A percentile compares a stretch with the other conserved stretches of the same genome.
phyloP scores from a whole-genome alignment of 2,329 filamentous ascomycete genomes.

The Phialocephala sp. region DNA sequence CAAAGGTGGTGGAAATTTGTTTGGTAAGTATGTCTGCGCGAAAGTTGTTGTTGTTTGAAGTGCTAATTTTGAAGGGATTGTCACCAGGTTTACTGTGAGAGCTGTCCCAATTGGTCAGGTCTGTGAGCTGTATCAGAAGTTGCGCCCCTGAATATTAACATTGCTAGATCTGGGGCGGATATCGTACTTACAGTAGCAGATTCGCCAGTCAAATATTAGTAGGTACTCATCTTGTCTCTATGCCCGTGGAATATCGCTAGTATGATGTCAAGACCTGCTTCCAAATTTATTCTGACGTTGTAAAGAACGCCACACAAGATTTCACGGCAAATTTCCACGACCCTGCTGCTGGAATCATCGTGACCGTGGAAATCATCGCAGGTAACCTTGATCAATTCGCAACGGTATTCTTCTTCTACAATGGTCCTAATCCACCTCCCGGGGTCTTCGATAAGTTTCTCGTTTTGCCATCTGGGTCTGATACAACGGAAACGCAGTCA shows the following conservation, averaged over 20 bases:
- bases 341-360: conserved; percentile 43
- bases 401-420: conserved; percentile 46
- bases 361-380: conserved; percentile 34
- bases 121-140: background rate
- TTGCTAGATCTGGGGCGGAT: conserved; percentile 47
- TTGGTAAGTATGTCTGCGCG: conserved; percentile 33
- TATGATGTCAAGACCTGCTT: background rate
- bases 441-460: conserved; percentile 36
- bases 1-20: conserved; percentile 38
- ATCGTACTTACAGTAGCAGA: conserved; percentile 42
- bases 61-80: conserved; percentile 39
- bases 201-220: conserved; percentile 47
- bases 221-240: background rate
- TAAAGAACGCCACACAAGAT: conserved; percentile 51
- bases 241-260: background rate
- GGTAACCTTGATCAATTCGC: conserved; percentile 33
- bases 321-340: conserved; percentile 61
- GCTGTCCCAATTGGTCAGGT: conserved; percentile 42
- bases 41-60: conserved; percentile 36
- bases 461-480: conserved; percentile 17
- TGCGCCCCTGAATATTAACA: conserved; percentile 3
- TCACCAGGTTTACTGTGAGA: conserved; percentile 44
- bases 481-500: conserved; percentile 33
- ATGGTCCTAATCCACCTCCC: conserved; percentile 42
- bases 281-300: background rate